phyloP scores from a whole-genome alignment of 108 stramenopile species.

The Heterococcus sp. region DNA sequence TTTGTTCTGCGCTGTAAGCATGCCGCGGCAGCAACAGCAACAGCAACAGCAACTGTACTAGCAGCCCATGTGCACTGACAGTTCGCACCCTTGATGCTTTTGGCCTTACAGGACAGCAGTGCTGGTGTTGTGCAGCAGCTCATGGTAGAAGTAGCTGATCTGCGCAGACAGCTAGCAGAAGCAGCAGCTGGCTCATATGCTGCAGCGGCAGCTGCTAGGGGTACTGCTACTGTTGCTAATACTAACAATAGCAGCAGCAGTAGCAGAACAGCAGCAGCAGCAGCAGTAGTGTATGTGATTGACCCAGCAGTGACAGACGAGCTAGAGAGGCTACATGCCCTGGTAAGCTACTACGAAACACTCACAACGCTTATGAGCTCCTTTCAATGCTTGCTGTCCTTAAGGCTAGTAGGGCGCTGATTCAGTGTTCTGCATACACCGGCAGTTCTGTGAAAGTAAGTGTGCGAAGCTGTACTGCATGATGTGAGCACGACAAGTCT shows the following conservation, averaged over 20 bases:
- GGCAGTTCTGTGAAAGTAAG: too few relatives aligned
- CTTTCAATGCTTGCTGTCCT: not conserved
- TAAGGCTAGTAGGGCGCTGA: not conserved
- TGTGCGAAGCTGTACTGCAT: too few relatives aligned
- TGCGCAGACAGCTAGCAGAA: conserved; percentile 1
- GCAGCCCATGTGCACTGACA: not conserved
- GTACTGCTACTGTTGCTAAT: not conserved
- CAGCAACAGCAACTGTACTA: not conserved
- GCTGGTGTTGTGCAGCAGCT: not conserved
- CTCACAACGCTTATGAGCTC: not conserved
- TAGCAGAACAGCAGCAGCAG: not conserved
- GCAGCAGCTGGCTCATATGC: not conserved
- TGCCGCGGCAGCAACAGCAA: not conserved
- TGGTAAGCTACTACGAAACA: not conserved
- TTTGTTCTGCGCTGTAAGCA: not conserved
- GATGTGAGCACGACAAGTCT: not conserved
- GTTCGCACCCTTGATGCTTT: not conserved
- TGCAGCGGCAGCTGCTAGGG: not conserved
- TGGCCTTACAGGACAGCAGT: not conserved
- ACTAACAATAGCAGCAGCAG: not conserved
- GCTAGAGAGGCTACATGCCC: not conserved
- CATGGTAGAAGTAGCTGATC: not conserved
- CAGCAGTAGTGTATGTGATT: not conserved
- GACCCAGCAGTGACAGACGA: conserved; percentile 9
- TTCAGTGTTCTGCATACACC: not conserved